Conservation (phyloP, 768 basidiomycete genomes). For the Gelatoporia subvermispora region DNA sequence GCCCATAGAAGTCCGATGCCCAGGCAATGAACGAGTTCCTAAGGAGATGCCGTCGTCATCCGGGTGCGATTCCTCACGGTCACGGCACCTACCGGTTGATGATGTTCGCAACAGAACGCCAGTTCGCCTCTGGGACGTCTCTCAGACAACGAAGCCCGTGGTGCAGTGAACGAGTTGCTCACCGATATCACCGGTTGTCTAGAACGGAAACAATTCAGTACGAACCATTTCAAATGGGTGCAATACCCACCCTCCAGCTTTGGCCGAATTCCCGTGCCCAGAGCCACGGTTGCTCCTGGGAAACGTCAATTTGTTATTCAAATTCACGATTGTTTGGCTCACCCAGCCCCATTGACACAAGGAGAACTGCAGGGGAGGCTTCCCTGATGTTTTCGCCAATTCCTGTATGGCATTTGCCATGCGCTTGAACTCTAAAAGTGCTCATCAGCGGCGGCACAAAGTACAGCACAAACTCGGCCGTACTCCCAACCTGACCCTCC, state of each 20-base stretch:
- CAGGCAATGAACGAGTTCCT: slow-evolving; percentile 64
- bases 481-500: slow-evolving; percentile 21
- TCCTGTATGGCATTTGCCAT: slow-evolving; percentile 57
- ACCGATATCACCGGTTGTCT: slow-evolving; percentile 25
- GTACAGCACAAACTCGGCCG: slow-evolving; percentile 31
- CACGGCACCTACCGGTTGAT: slow-evolving; percentile 47
- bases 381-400: slow-evolving; percentile 42
- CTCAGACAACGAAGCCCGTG: too few species aligned
- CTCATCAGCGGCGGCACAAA: neutral
- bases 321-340: neutral
- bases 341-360: slow-evolving; percentile 69
- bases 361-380: slow-evolving; percentile 53
- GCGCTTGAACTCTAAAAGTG: slow-evolving; percentile 44
- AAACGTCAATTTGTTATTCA: slow-evolving; percentile 4
- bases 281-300: slow-evolving; percentile 58
- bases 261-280: slow-evolving; percentile 60
- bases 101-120: slow-evolving; percentile 47
- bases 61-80: too few species aligned
- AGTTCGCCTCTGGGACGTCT: slow-evolving; percentile 22
- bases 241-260: slow-evolving; percentile 51
- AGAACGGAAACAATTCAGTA: too few species aligned
- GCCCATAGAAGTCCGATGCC: slow-evolving; percentile 63
- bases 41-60: neutral
- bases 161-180: slow-evolving; percentile 13
- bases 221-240: too few species aligned